Evolutionary conservation across 177 flowering plant species (phyloP).

Genomic region (Tripterygium wilfordii): DNA sequence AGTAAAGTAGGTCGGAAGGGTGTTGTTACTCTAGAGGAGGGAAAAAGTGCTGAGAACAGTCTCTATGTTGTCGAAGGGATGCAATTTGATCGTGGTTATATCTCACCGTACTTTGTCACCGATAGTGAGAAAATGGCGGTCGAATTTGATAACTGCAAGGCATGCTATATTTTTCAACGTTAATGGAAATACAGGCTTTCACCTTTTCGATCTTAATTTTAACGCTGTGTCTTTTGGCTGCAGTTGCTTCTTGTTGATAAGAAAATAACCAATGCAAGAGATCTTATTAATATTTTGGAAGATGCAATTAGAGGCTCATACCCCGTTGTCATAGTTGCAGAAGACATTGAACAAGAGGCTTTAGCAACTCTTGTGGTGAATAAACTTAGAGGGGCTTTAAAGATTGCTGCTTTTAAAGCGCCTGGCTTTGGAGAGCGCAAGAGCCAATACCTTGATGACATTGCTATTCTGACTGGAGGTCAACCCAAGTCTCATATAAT

Average conservation of each 20-base stretch:
- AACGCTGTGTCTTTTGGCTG: constrained; percentile 15
- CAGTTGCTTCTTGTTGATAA: constrained; percentile 93
- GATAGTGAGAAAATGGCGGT: constrained; percentile 94
- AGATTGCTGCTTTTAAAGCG: constrained; percentile 94
- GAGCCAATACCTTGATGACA: constrained; percentile 95
- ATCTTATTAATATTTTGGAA: constrained; percentile 72
- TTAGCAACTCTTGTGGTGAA: constrained; percentile 96
- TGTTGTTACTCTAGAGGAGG: constrained; percentile 96
- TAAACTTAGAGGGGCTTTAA: constrained; percentile 81
- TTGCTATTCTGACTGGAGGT: constrained; percentile 94
- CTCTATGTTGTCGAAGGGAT: constrained; percentile 95
- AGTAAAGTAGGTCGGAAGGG: constrained; percentile 92
- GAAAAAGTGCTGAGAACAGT: constrained; percentile 87
- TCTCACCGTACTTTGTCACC: constrained; percentile 94
- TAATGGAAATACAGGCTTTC: too few relatives aligned
- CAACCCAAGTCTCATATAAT: not conserved
- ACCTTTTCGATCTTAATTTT: not conserved
- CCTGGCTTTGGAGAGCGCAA: constrained; percentile 99
- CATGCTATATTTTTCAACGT: constrained; percentile 10
- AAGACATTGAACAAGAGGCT: constrained; percentile 98
- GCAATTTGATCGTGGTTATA: constrained; percentile 96
- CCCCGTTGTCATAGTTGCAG: constrained; percentile 82
- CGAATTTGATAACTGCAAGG: constrained; percentile 95
- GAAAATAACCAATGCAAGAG: constrained; percentile 92
- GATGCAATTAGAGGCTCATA: constrained; percentile 83